Conservation (phyloP, 2,329 filamentous ascomycete genomes). For the Cladosporium sp. region DNA sequence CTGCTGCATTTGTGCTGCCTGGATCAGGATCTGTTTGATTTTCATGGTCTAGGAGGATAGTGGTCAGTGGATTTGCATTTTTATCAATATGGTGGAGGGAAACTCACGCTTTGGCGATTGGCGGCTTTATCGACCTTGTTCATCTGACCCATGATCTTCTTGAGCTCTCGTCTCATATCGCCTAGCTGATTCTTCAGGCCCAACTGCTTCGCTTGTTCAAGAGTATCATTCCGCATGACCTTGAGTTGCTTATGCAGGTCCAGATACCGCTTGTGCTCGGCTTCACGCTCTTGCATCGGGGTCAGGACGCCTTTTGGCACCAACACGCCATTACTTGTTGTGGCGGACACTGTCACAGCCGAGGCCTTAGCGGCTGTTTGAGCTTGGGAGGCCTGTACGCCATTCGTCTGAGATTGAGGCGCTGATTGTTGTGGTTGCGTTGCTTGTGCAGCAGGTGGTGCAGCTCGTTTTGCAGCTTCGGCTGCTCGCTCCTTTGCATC, state of each 20-base stretch:
- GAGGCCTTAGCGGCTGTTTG: not conserved
- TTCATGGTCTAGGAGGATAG: constrained; percentile 36
- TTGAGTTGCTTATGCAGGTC: constrained; percentile 64
- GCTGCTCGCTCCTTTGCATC: constrained; percentile 19
- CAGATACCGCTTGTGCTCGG: constrained; percentile 44
- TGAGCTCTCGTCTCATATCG: constrained; percentile 47
- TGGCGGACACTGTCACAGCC: not conserved
- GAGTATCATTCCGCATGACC: constrained; percentile 48
- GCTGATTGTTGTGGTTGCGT: not conserved
- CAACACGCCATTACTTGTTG: not conserved
- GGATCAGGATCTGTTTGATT: constrained; percentile 49
- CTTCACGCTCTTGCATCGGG: constrained; percentile 30
- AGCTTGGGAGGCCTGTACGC: not conserved
- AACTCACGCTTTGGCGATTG: constrained; percentile 53
- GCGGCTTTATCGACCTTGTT: constrained; percentile 54
- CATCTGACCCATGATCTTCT: constrained; percentile 66
- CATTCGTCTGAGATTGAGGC: constrained; percentile 10
- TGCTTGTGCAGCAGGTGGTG: not conserved
- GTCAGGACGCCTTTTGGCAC: not conserved
- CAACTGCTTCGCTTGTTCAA: constrained; percentile 47
- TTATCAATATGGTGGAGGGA: not conserved
- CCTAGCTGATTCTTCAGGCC: constrained; percentile 60
- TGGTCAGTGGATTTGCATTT: not conserved
- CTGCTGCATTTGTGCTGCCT: constrained; percentile 17
- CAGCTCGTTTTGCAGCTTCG: constrained; percentile 21